phyloP scores from a whole-genome alignment of 108 stramenopile genomes.

The Aurantiochytrium sp. region DNA sequence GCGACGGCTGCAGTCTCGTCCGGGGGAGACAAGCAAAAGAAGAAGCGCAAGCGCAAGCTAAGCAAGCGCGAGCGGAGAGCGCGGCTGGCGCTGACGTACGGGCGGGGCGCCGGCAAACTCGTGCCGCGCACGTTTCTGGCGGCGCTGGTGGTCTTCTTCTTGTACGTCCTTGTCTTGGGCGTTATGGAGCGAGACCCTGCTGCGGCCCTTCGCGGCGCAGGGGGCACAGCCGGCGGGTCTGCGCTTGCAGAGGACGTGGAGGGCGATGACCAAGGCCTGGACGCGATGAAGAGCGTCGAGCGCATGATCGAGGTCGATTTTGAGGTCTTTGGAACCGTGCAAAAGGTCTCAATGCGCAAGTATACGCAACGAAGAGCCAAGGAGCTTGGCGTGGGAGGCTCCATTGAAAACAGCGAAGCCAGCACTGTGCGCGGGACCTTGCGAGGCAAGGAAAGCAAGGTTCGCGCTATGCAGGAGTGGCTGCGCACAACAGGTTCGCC shows the following conservation, averaged over 20 bases:
- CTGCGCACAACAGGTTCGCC: not conserved
- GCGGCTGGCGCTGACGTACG: too few species aligned
- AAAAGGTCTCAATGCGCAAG: not conserved
- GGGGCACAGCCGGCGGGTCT: not conserved
- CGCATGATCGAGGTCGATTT: not conserved
- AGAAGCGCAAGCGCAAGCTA: too few species aligned
- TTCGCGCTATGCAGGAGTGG: not conserved
- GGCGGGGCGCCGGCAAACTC: too few species aligned
- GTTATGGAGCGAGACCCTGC: not conserved
- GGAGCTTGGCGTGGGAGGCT: not conserved
- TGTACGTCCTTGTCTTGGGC: not conserved
- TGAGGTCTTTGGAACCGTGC: not conserved
- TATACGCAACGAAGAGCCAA: not conserved
- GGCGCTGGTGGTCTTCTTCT: not conserved
- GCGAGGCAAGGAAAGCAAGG: not conserved
- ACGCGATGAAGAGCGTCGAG: not conserved
- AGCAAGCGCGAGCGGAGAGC: too few species aligned
- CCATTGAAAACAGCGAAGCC: not conserved
- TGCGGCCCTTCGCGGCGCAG: not conserved
- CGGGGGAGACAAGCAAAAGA: too few species aligned
- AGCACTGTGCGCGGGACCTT: not conserved
- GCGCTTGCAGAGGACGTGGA: not conserved
- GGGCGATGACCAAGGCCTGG: not conserved
- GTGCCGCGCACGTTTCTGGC: not conserved
- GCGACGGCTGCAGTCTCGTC: too few species aligned